Evolutionary conservation across 164 flowering plant genomes (phyloP), one percentile per base, ranked within the genome.

Genomic region (Malania oleifera): DNA sequence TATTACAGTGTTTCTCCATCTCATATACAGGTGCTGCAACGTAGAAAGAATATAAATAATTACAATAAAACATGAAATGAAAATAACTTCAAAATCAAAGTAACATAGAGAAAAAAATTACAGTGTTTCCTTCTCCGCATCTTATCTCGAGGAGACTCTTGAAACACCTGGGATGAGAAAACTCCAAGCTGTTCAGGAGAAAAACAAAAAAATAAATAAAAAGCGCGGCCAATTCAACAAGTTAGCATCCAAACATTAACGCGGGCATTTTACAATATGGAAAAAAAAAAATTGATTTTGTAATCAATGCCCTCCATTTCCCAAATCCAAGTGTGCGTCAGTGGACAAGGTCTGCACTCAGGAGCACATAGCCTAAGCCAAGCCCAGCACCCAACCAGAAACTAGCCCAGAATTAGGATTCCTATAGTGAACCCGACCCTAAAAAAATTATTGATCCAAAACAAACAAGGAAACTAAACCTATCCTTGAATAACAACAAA

Each of bases 141-240:
- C 69, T 80, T 85, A 23, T 83, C 90, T 59, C 82, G 82, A 13
- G 87, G 70, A 66, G 97, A 82, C 60, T 84, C 95, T 72, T 90
- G 97, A 71, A 93, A 88, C 49, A 93, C 87, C 76, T 90, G 99
- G 70, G 97, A 86, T 38, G 99, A 93, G 78, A 93, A 93, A 66
- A 83, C 85, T 77, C 99, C 97, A 68, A 93, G 91, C 99, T 93
- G 92, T 63, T 64, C 72, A 64, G 68, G 63, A 48, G 62, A 57
- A 41, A 46, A 59, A 64, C 5, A 51, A 43, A n/a, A n/a, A n/a
- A n/a, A n/a, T n/a, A n/a, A n/a, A n/a, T n/a, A n/a, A n/a, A n/a
- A n/a, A n/a, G n/a, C n/a, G n/a, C n/a, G n/a, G n/a, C n/a, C n/a
- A n/a, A 59, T 24, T 28, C 20, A 57, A 60, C 6, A 31, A 44